Conservation (phyloP, 805 yeast species). For the Schizosaccharomyces octosporus region DNA sequence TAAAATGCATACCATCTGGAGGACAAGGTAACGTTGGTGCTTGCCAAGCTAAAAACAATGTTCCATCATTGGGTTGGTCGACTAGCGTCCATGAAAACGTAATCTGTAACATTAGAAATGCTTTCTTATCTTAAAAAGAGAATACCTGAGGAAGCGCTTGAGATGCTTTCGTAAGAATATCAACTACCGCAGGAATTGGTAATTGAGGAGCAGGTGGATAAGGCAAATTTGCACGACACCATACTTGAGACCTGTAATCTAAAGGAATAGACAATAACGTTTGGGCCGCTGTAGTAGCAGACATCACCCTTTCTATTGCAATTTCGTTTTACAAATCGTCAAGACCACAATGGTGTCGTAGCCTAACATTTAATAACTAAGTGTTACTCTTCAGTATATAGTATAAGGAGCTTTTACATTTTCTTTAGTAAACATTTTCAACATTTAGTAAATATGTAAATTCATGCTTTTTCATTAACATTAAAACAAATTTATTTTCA, state of each 20-base stretch:
- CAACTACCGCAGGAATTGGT: not conserved
- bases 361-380: no score
- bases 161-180: not conserved
- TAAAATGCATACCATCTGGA: constrained; percentile 1
- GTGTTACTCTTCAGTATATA: no score
- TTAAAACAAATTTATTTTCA: no score
- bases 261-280: not conserved
- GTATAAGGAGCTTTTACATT: no score
- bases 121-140: not conserved
- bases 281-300: not conserved
- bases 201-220: not conserved
- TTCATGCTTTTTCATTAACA: no score
- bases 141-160: not conserved
- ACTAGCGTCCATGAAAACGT: not conserved
- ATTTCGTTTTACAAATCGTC: not conserved
- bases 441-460: no score
- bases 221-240: not conserved
- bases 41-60: not conserved
- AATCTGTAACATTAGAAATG: not conserved
- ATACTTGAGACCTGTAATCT: not conserved
- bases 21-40: not conserved
- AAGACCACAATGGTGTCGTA: no score
- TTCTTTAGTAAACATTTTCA: no score
- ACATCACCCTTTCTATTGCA: not conserved
- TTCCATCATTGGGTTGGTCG: not conserved